Base-by-base conservation (phyloP, 2,329 filamentous ascomycete species). In the Coniochaeta prunicola region DNA sequence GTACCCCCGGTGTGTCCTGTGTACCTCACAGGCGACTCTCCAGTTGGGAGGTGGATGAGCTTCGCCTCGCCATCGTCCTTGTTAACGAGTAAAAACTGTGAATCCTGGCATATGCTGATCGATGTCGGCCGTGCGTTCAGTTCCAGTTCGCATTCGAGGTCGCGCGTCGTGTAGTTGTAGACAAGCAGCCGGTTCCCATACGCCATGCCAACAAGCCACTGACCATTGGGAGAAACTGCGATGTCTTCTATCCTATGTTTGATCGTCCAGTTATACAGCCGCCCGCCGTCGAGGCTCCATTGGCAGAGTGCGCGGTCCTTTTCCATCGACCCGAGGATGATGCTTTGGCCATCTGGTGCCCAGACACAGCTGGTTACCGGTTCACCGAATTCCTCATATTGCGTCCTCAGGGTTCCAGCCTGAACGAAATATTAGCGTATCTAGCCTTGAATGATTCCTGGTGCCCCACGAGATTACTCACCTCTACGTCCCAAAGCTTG, bases 291-390 rank as follows among this genome's bases (percentile, higher is more conserved):
- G 5, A 88, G 72, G 64, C 84, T 84, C 84, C 89, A 94, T 57
- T 90, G 85, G 57, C 85, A 86, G 17, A 96, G 74, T 42, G 89
- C 83, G 26, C 80, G 79, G 10, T 77, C 77, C 59, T 81, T 82
- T 65, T 92, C 89, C 33, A 96, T 82, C 9, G 89, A 88, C 3
- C 89, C 91, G 1, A 92, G 87, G 45, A 96, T 83, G 65, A 97
- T 92, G 0, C 84, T 86, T 62, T 85, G 77, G 45, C 88, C 88
- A 68, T 96, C 89, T 0, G 86, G 82, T 6, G 89, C 82, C 93
- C 94, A 99, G n/a, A 90, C 89, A 60, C 92, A 96, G 59, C 89
- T 87, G 53, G 90, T 96, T 38, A 96, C 90, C 0, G 92, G 90
- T 66, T 96, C 88, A n/a, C 82, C 81, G 66, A 94, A 92, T 54